phyloP scores from a whole-genome alignment of 164 flowering plant species.

The Liriodendron chinense region DNA sequence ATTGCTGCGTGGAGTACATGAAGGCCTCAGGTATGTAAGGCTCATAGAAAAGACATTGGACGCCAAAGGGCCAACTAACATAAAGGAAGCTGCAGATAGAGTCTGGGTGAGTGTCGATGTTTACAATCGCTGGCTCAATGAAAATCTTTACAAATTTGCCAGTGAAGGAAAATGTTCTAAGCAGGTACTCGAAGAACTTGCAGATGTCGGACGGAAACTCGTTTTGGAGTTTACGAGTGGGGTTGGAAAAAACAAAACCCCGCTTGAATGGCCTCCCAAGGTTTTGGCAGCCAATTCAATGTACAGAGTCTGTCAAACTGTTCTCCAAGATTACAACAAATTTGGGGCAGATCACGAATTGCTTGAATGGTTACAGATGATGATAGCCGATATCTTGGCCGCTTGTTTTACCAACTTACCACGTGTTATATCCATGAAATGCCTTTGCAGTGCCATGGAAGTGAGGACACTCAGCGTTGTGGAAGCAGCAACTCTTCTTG shows the following conservation, averaged over 20 bases:
- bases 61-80: slow-evolving; percentile 18
- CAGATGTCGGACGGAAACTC: slow-evolving; percentile 28
- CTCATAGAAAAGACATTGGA: slow-evolving; percentile 36
- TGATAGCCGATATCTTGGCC: slow-evolving; percentile 43
- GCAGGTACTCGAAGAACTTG: slow-evolving; percentile 39
- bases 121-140: slow-evolving; percentile 43
- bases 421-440: slow-evolving; percentile 15
- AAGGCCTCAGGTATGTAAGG: slow-evolving; percentile 47
- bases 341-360: slow-evolving; percentile 18
- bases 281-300: slow-evolving; percentile 55
- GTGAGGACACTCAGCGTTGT: slow-evolving; percentile 29
- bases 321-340: slow-evolving; percentile 24
- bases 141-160: slow-evolving; percentile 44
- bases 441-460: slow-evolving; percentile 34
- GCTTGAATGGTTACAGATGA: slow-evolving; percentile 25
- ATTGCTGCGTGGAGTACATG: slow-evolving; percentile 27
- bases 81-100: slow-evolving; percentile 45
- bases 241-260: slow-evolving; percentile 29
- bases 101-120: slow-evolving; percentile 57
- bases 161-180: slow-evolving; percentile 24
- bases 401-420: slow-evolving; percentile 59
- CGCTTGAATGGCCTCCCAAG: slow-evolving; percentile 12
- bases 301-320: slow-evolving; percentile 45
- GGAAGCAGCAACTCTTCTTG: slow-evolving; percentile 38
- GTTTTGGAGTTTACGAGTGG: slow-evolving; percentile 23